Evolutionary conservation across 306 rosid species (phyloP).

Genomic region (Prunus fruticosa): DNA sequence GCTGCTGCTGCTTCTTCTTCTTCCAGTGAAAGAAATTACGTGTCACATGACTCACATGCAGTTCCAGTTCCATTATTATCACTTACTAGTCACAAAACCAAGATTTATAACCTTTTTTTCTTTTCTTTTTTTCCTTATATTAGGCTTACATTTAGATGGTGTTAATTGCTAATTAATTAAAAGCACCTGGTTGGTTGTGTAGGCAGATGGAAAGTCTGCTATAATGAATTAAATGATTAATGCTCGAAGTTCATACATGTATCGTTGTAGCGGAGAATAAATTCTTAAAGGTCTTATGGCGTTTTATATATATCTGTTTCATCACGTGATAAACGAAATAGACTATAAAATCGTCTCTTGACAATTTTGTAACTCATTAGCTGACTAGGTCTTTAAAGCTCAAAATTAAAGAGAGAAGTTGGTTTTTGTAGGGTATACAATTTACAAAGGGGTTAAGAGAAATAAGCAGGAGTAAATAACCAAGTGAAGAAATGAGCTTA

Average conservation of each 20-base stretch:
- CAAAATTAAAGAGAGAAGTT: not conserved
- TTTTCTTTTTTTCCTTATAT: not conserved
- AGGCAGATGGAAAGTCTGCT: too few relatives aligned
- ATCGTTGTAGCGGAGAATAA: too few relatives aligned
- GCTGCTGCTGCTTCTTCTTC: not conserved
- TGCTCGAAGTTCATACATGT: too few relatives aligned
- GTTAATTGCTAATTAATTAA: too few relatives aligned
- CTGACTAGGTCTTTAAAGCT: not conserved
- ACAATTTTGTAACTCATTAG: not conserved
- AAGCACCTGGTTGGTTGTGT: too few relatives aligned
- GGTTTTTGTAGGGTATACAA: not conserved
- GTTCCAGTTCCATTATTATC: not conserved
- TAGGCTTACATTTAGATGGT: not conserved
- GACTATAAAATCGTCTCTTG: not conserved
- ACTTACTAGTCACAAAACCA: too few relatives aligned
- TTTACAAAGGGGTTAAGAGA: not conserved
- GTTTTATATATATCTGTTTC: too few relatives aligned
- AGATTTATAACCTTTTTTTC: too few relatives aligned
- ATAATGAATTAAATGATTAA: too few relatives aligned
- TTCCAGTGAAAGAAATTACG: not conserved
- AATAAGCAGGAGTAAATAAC: too few relatives aligned
- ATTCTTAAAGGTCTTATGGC: rapidly evolving
- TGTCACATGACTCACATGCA: not conserved
- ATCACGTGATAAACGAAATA: too few relatives aligned
- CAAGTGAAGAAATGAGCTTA: too few relatives aligned